phyloP scores from a whole-genome alignment of 169 alveolate species.

The Miamiensis avidus region DNA sequence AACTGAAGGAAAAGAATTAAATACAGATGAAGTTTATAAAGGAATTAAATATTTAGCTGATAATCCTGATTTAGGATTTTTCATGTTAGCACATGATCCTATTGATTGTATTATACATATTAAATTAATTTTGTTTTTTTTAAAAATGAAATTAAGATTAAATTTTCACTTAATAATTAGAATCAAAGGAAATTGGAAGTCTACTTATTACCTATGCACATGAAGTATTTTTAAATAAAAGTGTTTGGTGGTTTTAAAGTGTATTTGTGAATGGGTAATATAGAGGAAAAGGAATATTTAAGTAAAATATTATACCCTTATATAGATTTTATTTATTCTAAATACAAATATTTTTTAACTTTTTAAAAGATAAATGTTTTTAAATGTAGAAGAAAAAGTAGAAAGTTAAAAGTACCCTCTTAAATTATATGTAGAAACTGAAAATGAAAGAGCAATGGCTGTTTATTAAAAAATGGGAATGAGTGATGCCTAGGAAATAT shows the following conservation, averaged over 20 bases:
- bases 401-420: conserved; percentile 3
- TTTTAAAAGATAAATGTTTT: conserved; percentile 1
- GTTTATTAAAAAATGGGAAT: conserved; percentile 27
- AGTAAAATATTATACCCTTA: no score
- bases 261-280: conserved; percentile 5
- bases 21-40: not conserved
- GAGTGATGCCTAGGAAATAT: conserved; percentile 16
- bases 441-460: conserved; percentile 6
- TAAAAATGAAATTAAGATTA: no score
- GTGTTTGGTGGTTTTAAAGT: conserved; percentile 31
- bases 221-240: not conserved
- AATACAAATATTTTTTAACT: no score
- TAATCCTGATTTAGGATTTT: conserved; percentile 23
- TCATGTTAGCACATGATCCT: not conserved
- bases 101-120: not conserved
- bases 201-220: conserved; percentile 6
- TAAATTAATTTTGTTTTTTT: no score
- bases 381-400: conserved; percentile 7
- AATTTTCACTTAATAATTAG: no score
- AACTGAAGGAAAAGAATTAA: conserved; percentile 29
- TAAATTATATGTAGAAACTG: conserved; percentile 23
- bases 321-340: no score
- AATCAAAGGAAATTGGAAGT: conserved; percentile 2
- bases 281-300: conserved; percentile 8
- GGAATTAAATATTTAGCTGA: not conserved